These are phyloP conservation scores for Euphorbia pulcherrima DNA, from an alignment of 345 rosid genomes.

Conservation along the genomic window DNA sequence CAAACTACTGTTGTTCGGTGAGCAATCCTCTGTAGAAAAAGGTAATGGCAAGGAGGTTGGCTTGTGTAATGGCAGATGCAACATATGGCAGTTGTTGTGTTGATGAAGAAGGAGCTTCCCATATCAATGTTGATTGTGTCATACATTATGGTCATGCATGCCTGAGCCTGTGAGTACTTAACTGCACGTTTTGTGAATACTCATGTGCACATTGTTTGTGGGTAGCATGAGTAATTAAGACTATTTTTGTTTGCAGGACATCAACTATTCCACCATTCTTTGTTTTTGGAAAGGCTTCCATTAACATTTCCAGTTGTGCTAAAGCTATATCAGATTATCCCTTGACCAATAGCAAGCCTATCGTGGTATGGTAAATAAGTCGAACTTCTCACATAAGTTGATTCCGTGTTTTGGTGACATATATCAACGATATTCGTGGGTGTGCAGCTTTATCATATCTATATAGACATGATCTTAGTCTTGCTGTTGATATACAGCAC, in stretches of 20 bases:
- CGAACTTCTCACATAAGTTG: neutral
- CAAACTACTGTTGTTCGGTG: slow-evolving; percentile 35
- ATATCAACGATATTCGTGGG: too few species aligned
- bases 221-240: neutral
- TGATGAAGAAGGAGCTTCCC: slow-evolving; percentile 90
- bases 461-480: neutral
- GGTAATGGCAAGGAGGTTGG: slow-evolving; percentile 44
- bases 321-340: slow-evolving; percentile 39
- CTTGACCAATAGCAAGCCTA: slow-evolving; percentile 41
- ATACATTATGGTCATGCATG: slow-evolving; percentile 92
- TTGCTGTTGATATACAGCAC: neutral
- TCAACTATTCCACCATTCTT: slow-evolving; percentile 75
- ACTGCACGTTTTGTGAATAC: too few species aligned
- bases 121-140: slow-evolving; percentile 65
- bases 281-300: slow-evolving; percentile 73
- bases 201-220: neutral
- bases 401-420: too few species aligned
- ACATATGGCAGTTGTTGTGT: slow-evolving; percentile 88
- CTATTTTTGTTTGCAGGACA: slow-evolving; percentile 44
- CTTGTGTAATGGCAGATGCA: slow-evolving; percentile 83
- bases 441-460: neutral
- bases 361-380: slow-evolving; percentile 43
- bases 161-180: slow-evolving; percentile 85
- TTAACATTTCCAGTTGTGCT: slow-evolving; percentile 41
- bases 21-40: slow-evolving; percentile 16